These are phyloP conservation scores for Picochlorum sp. DNA, from an alignment of 139 green algal genomes.

Conservation along the genomic window DNA sequence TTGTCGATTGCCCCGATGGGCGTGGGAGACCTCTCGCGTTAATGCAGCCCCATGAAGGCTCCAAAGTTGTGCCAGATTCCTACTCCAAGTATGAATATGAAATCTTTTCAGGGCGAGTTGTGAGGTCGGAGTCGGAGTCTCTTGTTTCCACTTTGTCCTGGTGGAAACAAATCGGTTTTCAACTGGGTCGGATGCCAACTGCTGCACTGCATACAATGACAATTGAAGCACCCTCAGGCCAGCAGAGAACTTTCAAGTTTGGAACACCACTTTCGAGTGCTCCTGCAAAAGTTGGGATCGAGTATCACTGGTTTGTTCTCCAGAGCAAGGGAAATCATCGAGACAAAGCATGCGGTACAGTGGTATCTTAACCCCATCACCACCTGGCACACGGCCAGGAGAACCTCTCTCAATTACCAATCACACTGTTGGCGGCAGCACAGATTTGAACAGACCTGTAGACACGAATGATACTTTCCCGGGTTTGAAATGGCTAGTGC, in stretches of 20 bases:
- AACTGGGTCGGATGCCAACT: not conserved
- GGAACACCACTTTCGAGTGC: slow-evolving; percentile 66
- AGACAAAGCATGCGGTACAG: slow-evolving; percentile 6
- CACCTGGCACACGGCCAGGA: slow-evolving; percentile 59
- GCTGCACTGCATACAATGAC: slow-evolving; percentile 71
- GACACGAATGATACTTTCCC: slow-evolving; percentile 15
- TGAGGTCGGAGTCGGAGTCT: slow-evolving; percentile 43
- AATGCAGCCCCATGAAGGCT: slow-evolving; percentile 79
- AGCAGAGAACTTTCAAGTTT: slow-evolving; percentile 61
- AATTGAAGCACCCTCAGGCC: slow-evolving; percentile 56
- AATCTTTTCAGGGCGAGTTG: slow-evolving; percentile 63
- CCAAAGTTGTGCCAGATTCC: slow-evolving; percentile 58
- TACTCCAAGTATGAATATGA: slow-evolving; percentile 74
- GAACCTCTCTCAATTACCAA: slow-evolving; percentile 73
- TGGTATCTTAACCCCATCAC: slow-evolving; percentile 41
- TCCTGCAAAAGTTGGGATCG: slow-evolving; percentile 64
- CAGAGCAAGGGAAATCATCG: slow-evolving; percentile 19
- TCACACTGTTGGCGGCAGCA: slow-evolving; percentile 46
- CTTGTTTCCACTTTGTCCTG: not conserved
- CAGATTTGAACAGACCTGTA: slow-evolving; percentile 49
- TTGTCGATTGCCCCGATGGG: slow-evolving; percentile 59
- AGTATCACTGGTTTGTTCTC: slow-evolving; percentile 67
- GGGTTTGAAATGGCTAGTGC: slow-evolving; percentile 66
- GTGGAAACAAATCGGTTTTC: slow-evolving; percentile 20
- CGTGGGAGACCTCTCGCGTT: slow-evolving; percentile 58